These are phyloP conservation scores for Suhomyces faveliae DNA, from an alignment of 805 yeast species.

Conservation along the genomic window DNA sequence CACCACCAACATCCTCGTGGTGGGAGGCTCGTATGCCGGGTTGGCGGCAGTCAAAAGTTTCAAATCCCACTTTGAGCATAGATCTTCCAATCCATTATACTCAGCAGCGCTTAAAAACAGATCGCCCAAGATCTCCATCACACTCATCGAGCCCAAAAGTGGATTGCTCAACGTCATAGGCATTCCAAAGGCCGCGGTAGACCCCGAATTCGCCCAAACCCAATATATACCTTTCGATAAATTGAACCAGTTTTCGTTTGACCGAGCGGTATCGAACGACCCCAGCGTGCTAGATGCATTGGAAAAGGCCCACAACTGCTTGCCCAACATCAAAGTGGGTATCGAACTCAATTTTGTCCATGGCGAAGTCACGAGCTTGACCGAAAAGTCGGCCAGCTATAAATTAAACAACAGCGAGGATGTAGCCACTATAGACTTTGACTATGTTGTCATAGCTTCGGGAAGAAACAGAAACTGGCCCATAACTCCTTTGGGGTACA, in stretches of 20 bases:
- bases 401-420: constrained; percentile 13
- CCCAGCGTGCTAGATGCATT: background rate
- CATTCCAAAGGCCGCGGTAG: constrained; percentile 40
- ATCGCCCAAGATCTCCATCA: constrained; percentile 24
- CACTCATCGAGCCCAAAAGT: constrained; percentile 39
- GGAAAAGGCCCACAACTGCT: constrained; percentile 1
- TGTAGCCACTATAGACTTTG: constrained; percentile 30
- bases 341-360: constrained; percentile 32
- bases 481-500: constrained; percentile 47
- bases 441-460: constrained; percentile 47
- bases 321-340: constrained; percentile 14
- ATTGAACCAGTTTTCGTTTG: constrained; percentile 29
- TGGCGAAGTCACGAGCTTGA: constrained; percentile 30
- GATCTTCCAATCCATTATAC: constrained; percentile 10
- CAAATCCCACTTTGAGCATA: constrained; percentile 22
- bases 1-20: constrained; percentile 35
- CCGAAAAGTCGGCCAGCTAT: constrained; percentile 26
- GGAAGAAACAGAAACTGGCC: constrained; percentile 57
- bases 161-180: constrained; percentile 42
- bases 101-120: constrained; percentile 6
- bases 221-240: constrained; percentile 35
- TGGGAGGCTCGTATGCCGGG: constrained; percentile 46
- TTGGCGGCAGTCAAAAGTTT: constrained; percentile 33
- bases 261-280: constrained; percentile 27
- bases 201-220: constrained; percentile 35